Base-by-base conservation (phyloP, 371 early-diverging fungal species). In the Syncephalastrum sp. region DNA sequence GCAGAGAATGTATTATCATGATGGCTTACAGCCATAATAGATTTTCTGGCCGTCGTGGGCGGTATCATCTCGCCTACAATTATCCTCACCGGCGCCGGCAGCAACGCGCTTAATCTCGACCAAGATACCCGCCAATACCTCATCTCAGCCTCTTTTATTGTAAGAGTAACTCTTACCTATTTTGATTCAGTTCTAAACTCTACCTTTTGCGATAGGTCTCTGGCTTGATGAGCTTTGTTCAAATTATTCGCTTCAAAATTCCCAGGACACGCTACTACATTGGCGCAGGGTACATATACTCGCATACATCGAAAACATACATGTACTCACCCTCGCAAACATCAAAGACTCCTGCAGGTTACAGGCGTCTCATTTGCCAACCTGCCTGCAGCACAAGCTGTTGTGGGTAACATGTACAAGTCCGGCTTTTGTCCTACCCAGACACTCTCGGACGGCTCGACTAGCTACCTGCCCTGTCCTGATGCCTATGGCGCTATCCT, bases 401-500 rank as follows among this genome's bases (percentile, higher is more conserved):
- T 70, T 13, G 52, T 69, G 1, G 49, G 60, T 24, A 79, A 77
- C 29, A 81, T 81, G 82, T 74, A 74, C 42, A 77, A 67, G 19
- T 72, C 75, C 23, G 82, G 82, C 2, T 50, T 65, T 5, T 82
- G 82, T 23, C 82, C 82, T 29, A 72, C 70, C 44, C 67, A 70
- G 48, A 10, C 70, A 3, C 51, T 65, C 5, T 43, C 64, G 5
- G 79, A 79, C 53, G 82, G 82, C 27, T 64, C 75, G 10, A 61
- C 54, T 14, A 62, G 48, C 10, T 67, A 82, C 25, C 55, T 75
- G 5, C 77, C 82, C 17, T 82, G 82, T 29, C 82, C 82, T 12
- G 63, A 76, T 46, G 82, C 77, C 1, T 82, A 70, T 70, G 82
- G 82, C 15, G 78, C 82, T n/a, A 65, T 82, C 44, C 59, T 82